Conservation (phyloP, 129 eudicot species). For the Erigeron canadensis region DNA sequence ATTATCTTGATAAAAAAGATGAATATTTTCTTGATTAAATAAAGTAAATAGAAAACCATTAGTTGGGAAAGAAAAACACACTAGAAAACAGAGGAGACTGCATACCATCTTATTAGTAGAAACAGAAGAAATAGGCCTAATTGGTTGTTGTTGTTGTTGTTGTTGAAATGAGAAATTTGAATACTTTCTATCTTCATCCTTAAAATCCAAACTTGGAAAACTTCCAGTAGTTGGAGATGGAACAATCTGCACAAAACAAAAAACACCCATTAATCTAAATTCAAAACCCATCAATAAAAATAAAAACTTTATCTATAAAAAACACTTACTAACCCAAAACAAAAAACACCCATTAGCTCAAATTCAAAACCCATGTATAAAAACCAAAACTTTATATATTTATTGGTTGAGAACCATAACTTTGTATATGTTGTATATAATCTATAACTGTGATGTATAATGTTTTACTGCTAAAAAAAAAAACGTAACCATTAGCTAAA, state of each 20-base stretch:
- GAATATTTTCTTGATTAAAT: no score
- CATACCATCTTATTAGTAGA: slow-evolving; percentile 37
- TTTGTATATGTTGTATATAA: no score
- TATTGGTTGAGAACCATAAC: no score
- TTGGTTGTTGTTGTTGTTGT: slow-evolving; percentile 50
- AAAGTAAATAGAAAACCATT: not conserved
- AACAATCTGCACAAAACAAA: slow-evolving; percentile 44
- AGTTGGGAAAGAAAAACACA: not conserved
- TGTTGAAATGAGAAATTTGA: slow-evolving; percentile 69
- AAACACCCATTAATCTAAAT: slow-evolving; percentile 23
- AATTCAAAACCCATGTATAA: slow-evolving; percentile 25
- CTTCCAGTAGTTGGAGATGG: slow-evolving; percentile 78
- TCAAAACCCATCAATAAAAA: slow-evolving; percentile 27
- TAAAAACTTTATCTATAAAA: slow-evolving; percentile 1
- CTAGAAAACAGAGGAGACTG: not conserved
- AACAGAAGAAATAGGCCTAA: slow-evolving; percentile 44
- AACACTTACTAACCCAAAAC: not conserved
- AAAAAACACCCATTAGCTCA: slow-evolving; percentile 27
- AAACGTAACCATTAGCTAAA: slow-evolving; percentile 25
- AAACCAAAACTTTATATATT: slow-evolving; percentile 15
- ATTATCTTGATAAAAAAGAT: not conserved
- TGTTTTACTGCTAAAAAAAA: slow-evolving; percentile 8
- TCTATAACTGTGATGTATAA: no score
- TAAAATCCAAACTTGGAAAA: slow-evolving; percentile 41
- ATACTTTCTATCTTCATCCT: slow-evolving; percentile 45